Evolutionary conservation across 2,329 filamentous ascomycete species (phyloP), one percentile per base, ranked within the genome.

Genomic region (Seiridium unicorne): DNA sequence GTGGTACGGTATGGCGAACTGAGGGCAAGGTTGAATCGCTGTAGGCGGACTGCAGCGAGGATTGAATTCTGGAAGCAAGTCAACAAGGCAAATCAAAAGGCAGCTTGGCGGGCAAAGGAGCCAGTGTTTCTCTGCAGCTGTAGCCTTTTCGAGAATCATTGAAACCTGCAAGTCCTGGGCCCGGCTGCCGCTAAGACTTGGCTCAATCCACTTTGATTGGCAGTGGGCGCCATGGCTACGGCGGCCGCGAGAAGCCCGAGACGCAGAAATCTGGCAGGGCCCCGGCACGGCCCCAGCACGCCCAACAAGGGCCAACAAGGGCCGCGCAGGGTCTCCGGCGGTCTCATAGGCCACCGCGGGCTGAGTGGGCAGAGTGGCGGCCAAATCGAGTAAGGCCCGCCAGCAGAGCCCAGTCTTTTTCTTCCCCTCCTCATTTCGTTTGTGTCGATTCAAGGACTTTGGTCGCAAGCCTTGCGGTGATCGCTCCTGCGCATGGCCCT

Each of bases 361-460:
- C 36, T 42, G n/a, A 11, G 11, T 4, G 11, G 51, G 51, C 3
- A 10, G 8, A 55, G 35, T 55, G 51, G 38, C 31, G 7, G 38
- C 51, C 51, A 55, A 38, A 38, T 53, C 49, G 49, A 53, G 18
- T 53, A 38, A 53, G 49, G 38, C 49, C 49, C 49, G 35, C 31
- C 35, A 42, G 38, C 34, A 53, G 13, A 53, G 49, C 35, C 49
- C 49, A 53, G 49, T 53, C 49, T 53, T 35, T 53, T 53, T n/a
- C 32, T 36, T 53, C 49, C 55, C 32, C 35, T 51, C 55, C 31
- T 44, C 32, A 58, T 58, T 58, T 58, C 55, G 35, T 58, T 58
- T 58, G 32, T 55, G 26, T 32, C 49, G 32, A 42, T 42, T 36
- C 49, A 53, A 10, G 49, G 31, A 5, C n/a, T 53, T 36, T 11